Evolutionary conservation across 2,329 filamentous ascomycete genomes (phyloP), one percentile per base, ranked within the genome.

Genomic region (Beauveria scarabaeidicola): DNA sequence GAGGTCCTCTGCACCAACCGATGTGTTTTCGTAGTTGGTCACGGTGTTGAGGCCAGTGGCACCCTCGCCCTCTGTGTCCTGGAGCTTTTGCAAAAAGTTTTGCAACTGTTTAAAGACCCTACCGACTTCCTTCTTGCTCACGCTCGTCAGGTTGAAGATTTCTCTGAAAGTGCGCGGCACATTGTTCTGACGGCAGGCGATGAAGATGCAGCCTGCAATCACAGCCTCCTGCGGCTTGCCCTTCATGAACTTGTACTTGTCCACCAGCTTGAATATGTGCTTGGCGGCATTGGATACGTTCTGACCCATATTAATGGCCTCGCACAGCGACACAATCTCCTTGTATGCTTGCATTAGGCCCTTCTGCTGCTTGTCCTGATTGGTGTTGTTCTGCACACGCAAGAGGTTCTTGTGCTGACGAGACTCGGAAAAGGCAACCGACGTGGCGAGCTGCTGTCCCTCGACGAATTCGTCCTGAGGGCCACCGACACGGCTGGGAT

Each of bases 401-500:
- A 90, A 86, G 47, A 97, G 79, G 66, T 92, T 90, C 72, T 84
- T 86, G 63, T 86, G 81, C 62, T 84, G 81, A 63, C 81, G 84
- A 63, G 84, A 85, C 57, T 93, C 90, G 61, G 87, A 88, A 70
- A 90, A 95, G 52, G 90, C 90, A 65, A 97, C 96, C 64, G 82
- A 86, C 6, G 92, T 97, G 69, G 92, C 86, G 50, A 97, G 85
- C 75, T 96, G 91, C 64, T 91, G 88, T 60, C 91, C 92, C 69
- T 96, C 91, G 61, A 96, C 82, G 47, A 99, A 85, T 58, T 90
- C 88, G 70, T 97, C 97, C 62, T 88, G 87, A 6, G 89, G 90
- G 67, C 97, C 94, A 78, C 94, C 94, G 65, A 99, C 93, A 91
- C 94, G 94, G 61, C 91, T 97, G 5, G 95, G 94, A 66, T 99